These are phyloP conservation scores for Lachancea fermentati DNA, from an alignment of 805 yeast species.

Conservation along the genomic window DNA sequence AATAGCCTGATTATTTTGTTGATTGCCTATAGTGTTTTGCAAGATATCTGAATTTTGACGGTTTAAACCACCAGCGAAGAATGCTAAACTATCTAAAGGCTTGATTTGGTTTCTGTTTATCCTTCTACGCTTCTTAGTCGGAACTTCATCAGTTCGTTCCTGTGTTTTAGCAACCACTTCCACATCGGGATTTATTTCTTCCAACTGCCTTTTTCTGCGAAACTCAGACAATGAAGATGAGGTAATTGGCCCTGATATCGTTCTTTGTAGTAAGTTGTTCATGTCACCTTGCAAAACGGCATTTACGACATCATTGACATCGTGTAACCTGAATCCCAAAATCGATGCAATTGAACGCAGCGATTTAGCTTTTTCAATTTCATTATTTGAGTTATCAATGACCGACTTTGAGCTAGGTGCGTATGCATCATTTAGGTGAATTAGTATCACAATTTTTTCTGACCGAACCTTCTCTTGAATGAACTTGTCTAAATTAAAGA, in stretches of 20 bases:
- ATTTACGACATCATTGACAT: conserved; percentile 26
- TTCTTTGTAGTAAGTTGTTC: conserved; percentile 7
- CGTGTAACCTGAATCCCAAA: conserved; percentile 18
- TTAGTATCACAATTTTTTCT: conserved; percentile 1
- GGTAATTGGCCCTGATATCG: neutral
- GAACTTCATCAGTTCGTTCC: too few relatives aligned
- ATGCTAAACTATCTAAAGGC: conserved; percentile 34
- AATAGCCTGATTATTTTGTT: too few relatives aligned
- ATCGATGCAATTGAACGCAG: conserved; percentile 17
- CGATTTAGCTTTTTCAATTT: conserved; percentile 4
- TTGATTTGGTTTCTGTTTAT: conserved; percentile 25
- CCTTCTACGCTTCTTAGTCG: conserved; percentile 17
- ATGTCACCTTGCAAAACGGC: conserved; percentile 19
- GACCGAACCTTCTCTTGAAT: conserved; percentile 5
- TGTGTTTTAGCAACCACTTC: too few relatives aligned
- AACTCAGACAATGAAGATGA: neutral
- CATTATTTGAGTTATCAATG: neutral
- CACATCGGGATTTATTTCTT: neutral
- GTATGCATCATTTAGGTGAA: conserved; percentile 4
- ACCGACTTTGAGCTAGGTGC: neutral
- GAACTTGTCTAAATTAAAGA: conserved; percentile 4
- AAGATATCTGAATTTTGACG: neutral
- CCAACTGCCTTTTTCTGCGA: conserved; percentile 6
- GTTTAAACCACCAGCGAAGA: conserved; percentile 36
- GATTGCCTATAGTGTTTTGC: too few relatives aligned